A percentile compares a stretch with the other conserved stretches of the same genome.
Evolutionary conservation across 768 basidiomycete species (phyloP).

Genomic region (Tremella mesenterica): DNA sequence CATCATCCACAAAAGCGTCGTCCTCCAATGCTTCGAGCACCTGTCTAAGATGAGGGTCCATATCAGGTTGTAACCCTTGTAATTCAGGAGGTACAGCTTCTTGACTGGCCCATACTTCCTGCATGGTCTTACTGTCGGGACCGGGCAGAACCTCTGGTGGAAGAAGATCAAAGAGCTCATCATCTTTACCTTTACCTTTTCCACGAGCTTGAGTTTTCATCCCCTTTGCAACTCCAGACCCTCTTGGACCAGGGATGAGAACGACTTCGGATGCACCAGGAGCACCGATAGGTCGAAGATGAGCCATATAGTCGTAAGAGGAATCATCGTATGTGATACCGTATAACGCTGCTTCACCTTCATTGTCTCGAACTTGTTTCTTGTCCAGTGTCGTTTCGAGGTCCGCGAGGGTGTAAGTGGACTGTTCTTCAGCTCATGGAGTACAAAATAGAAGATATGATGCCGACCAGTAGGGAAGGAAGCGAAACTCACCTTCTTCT

Average conservation of each 20-base stretch:
- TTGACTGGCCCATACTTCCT: slow-evolving; percentile 50
- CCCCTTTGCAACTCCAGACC: slow-evolving; percentile 27
- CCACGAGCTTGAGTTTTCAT: slow-evolving; percentile 42
- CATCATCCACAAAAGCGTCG: slow-evolving; percentile 68
- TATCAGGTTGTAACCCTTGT: slow-evolving; percentile 82
- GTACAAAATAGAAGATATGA: neutral
- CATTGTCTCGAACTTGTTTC: slow-evolving; percentile 50
- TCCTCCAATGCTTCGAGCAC: slow-evolving; percentile 89
- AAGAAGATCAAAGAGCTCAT: slow-evolving; percentile 40
- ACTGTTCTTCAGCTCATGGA: slow-evolving; percentile 7
- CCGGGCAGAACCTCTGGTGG: slow-evolving; percentile 48
- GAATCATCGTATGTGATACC: slow-evolving; percentile 93
- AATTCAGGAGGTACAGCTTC: slow-evolving; percentile 73
- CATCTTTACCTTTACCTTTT: slow-evolving; percentile 48
- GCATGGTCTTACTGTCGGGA: slow-evolving; percentile 56
- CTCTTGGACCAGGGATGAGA: slow-evolving; percentile 29
- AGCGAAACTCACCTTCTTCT: slow-evolving; percentile 40
- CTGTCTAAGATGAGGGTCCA: slow-evolving; percentile 92
- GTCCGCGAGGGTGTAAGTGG: slow-evolving; percentile 69
- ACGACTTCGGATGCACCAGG: slow-evolving; percentile 57
- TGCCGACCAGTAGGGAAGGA: neutral
- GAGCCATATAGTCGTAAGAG: slow-evolving; percentile 97
- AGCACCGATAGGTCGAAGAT: slow-evolving; percentile 68
- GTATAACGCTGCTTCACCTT: slow-evolving; percentile 81
- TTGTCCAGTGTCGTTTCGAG: slow-evolving; percentile 54